Evolutionary conservation across 805 yeast genomes (phyloP), one percentile per base, ranked within the genome.

Genomic region (Kodamaea lidongshanica): DNA sequence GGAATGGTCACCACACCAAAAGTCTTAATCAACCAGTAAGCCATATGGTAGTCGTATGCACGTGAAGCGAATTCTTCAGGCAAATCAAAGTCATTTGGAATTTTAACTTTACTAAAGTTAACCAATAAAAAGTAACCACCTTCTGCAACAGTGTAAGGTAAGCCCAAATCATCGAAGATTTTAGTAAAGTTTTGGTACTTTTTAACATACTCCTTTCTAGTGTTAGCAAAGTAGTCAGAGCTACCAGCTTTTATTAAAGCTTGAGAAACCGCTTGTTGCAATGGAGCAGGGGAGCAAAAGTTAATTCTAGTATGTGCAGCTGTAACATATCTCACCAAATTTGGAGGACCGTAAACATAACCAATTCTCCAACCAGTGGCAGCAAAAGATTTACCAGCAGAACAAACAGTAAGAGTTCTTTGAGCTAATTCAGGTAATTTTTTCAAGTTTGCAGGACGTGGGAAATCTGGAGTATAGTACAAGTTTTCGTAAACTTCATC

Each of bases 281-380:
- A 64, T 7, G 96, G 96, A 11, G 94, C 77, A 25, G 95, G 95
- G 1, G 87, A 74, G 7, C 89, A 68, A 58, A 92, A 92, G 50
- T 95, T 86, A 45, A 92, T 89, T 58, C 98, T 74, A 2, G 96
- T 86, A 57, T 92, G 96, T 0, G 97, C 97, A 15, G 82, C 72
- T 5, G 86, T 70, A 4, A 79, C 94, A 50, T 83, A 85, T 42
- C 80, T 77, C 46, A 92, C 67, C 41, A 88, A 65, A 17, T 81
- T 83, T n/a, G 82, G 68, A 32, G 83, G 79, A 5, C 96, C 97
- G 39, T 88, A 78, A 21, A 89, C 70, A 94, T 95, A 92, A 32
- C 98, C 98, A 31, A 92, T 74, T 66, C 98, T 79, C 96, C 97
- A 92, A 32, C 98, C 98, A 8, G 98, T 92, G 25, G 95, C 95